Evolutionary conservation across 2,329 filamentous ascomycete genomes (phyloP).

Genomic region (Elsinoe necatrix): DNA sequence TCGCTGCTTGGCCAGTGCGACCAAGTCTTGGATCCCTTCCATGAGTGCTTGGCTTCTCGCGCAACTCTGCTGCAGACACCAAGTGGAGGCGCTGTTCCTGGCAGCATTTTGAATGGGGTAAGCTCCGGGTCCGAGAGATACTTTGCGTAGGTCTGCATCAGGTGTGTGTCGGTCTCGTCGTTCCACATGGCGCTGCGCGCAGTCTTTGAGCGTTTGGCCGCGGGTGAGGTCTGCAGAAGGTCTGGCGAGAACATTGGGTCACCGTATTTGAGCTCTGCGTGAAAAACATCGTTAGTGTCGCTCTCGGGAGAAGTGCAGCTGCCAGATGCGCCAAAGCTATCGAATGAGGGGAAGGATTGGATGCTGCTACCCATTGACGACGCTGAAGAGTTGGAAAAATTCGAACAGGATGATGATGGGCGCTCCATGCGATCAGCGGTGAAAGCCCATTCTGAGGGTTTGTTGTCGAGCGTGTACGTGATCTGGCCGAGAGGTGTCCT

Average conservation of each 20-base stretch:
- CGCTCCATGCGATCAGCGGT: slow-evolving; percentile 40
- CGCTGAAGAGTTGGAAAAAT: slow-evolving; percentile 53
- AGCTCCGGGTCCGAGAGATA: slow-evolving; percentile 59
- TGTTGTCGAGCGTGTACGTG: slow-evolving; percentile 26
- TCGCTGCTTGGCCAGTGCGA: slow-evolving; percentile 49
- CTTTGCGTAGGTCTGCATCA: slow-evolving; percentile 58
- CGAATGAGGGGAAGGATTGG: slow-evolving; percentile 48
- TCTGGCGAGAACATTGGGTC: slow-evolving; percentile 22
- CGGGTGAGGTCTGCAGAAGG: slow-evolving; percentile 22
- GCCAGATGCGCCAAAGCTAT: slow-evolving; percentile 34
- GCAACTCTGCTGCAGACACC: slow-evolving; percentile 57
- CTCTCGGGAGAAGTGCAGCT: slow-evolving; percentile 55
- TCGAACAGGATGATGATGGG: slow-evolving; percentile 50
- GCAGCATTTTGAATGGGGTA: slow-evolving; percentile 59
- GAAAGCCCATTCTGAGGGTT: slow-evolving; percentile 20
- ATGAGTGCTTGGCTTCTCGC: slow-evolving; percentile 52
- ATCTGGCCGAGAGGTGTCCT: slow-evolving; percentile 41
- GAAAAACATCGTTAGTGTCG: slow-evolving; percentile 46
- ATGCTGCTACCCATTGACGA: slow-evolving; percentile 52
- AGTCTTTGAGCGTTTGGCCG: slow-evolving; percentile 37
- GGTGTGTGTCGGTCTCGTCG: slow-evolving; percentile 55
- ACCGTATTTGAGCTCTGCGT: slow-evolving; percentile 24
- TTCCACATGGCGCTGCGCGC: slow-evolving; percentile 44
- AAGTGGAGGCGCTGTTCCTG: slow-evolving; percentile 54
- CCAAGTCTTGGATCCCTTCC: slow-evolving; percentile 40